These are phyloP conservation scores for Cicer pinnatifidum DNA, from an alignment of 306 rosid species.

Conservation along the genomic window DNA sequence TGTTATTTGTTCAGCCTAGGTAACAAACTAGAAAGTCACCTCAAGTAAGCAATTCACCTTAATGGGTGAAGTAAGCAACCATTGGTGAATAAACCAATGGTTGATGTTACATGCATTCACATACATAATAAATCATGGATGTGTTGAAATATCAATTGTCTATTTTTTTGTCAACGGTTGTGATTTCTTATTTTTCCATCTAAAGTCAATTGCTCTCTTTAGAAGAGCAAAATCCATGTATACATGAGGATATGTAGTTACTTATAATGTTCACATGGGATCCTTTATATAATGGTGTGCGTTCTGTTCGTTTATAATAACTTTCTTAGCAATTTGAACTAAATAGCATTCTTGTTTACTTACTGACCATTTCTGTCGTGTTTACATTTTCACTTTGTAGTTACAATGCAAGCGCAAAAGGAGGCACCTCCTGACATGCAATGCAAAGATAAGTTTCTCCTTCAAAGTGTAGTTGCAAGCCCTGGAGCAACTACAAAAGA, in stretches of 20 bases:
- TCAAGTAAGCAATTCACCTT: neutral
- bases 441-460: constrained; percentile 94
- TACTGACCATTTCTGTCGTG: constrained; percentile 20
- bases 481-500: constrained; percentile 67
- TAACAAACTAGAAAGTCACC: neutral
- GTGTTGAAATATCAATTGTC: neutral
- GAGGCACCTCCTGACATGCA: constrained; percentile 80
- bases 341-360: neutral
- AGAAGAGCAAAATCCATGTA: neutral
- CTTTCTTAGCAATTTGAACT: neutral
- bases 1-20: neutral
- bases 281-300: neutral
- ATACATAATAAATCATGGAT: neutral
- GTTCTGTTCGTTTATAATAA: neutral
- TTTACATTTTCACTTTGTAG: constrained; percentile 52
- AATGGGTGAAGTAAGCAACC: neutral
- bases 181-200: neutral
- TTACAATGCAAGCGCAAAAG: constrained; percentile 95
- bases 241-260: neutral
- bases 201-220: neutral
- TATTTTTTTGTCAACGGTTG: neutral
- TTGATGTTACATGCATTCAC: neutral
- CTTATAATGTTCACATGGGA: neutral
- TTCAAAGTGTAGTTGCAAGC: constrained; percentile 69
- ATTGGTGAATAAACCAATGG: neutral